A percentile compares a stretch with the other conserved stretches of the same genome.
These are phyloP conservation scores for Talinum fruticosum DNA, from an alignment of 148 eudicot species.

Conservation along the genomic window DNA sequence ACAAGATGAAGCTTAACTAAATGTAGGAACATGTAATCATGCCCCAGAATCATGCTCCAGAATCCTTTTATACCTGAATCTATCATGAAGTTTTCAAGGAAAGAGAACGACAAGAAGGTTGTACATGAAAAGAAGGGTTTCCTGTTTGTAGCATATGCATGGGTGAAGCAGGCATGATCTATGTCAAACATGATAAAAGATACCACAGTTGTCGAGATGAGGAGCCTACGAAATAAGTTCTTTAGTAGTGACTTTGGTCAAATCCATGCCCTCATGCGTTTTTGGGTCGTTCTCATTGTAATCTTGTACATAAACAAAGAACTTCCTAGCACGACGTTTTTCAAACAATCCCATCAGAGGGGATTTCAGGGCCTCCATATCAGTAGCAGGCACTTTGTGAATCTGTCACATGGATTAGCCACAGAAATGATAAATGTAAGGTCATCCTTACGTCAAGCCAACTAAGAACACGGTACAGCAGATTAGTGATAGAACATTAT, in stretches of 20 bases:
- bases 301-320: conserved; percentile 83
- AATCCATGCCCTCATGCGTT: conserved; percentile 87
- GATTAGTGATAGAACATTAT: conserved; percentile 13
- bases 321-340: conserved; percentile 89
- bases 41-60: not conserved
- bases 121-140: not conserved
- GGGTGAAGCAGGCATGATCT: not conserved
- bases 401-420: conserved; percentile 37
- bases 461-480: conserved; percentile 4
- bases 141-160: not conserved
- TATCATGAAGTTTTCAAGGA: not conserved
- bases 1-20: not conserved
- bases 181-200: not conserved
- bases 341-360: conserved; percentile 97
- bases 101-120: too few species aligned
- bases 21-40: not conserved
- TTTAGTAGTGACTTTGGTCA: conserved; percentile 73
- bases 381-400: conserved; percentile 97
- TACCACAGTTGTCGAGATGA: not conserved
- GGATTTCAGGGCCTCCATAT: conserved; percentile 96
- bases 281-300: conserved; percentile 72
- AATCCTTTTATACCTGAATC: not conserved
- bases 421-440: not conserved
- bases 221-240: conserved; percentile 81
- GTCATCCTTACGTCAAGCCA: conserved; percentile 13